phyloP scores from a whole-genome alignment of 169 alveolate genomes.

The Cryptosporidium viatorum region DNA sequence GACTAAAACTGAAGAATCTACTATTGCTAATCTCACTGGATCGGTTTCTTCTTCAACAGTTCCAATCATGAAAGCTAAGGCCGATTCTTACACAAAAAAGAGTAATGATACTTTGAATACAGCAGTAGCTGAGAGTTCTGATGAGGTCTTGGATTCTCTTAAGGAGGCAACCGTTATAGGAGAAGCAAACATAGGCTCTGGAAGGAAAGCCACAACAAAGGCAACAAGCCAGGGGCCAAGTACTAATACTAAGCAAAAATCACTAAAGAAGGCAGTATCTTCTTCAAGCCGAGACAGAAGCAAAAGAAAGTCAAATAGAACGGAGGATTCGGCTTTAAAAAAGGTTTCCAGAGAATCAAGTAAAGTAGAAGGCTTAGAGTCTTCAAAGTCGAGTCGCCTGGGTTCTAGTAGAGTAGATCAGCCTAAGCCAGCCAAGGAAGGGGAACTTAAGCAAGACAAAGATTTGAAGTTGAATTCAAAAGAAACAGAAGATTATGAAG shows the following conservation, averaged over 20 bases:
- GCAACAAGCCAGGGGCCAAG: neutral
- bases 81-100: too few relatives aligned
- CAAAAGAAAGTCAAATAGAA: neutral
- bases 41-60: neutral
- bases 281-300: neutral
- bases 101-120: neutral
- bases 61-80: neutral
- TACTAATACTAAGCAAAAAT: neutral
- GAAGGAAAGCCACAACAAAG: neutral
- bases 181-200: neutral
- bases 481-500: neutral
- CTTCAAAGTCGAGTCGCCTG: neutral
- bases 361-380: neutral
- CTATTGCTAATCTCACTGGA: neutral
- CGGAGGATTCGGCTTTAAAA: neutral
- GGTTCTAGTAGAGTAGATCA: conserved; percentile 6
- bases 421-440: neutral
- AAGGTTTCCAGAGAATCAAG: neutral
- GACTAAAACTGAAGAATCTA: too few relatives aligned
- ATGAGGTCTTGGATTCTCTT: neutral
- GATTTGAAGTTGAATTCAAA: neutral
- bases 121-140: neutral
- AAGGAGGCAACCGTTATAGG: neutral
- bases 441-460: neutral
- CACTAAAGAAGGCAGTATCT: conserved; percentile 6